A percentile compares a stretch with the other conserved stretches of the same genome.
phyloP scores from a whole-genome alignment of 768 basidiomycete genomes.

The Boletus pseudopeckii region DNA sequence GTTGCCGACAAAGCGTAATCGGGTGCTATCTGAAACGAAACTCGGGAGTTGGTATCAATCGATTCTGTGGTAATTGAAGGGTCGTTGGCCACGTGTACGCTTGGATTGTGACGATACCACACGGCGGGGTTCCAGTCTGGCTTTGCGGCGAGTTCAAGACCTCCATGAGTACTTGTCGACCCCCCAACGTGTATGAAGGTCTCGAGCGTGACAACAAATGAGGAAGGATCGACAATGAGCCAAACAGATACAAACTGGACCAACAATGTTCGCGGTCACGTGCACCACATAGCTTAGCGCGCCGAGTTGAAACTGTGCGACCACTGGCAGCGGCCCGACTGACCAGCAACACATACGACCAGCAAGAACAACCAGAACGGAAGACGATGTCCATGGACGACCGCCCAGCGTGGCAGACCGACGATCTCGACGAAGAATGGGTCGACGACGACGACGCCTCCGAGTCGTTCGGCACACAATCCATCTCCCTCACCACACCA shows the following conservation, averaged over 20 bases:
- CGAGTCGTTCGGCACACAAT: slow-evolving; percentile 40
- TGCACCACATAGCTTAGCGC: slow-evolving; percentile 10
- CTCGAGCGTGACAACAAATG: neutral
- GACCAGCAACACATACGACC: neutral
- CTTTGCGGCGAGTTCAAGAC: neutral
- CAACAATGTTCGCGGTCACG: slow-evolving; percentile 29
- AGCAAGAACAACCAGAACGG: neutral
- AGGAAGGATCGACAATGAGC: slow-evolving; percentile 13
- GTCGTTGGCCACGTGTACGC: neutral
- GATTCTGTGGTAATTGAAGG: neutral
- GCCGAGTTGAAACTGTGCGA: slow-evolving; percentile 8
- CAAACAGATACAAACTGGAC: slow-evolving; percentile 22
- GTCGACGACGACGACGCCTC: slow-evolving; percentile 50
- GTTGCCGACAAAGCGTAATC: neutral
- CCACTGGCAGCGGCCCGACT: neutral
- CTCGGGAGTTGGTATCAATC: neutral
- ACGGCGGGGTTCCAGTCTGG: neutral
- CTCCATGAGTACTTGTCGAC: neutral
- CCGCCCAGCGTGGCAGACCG: slow-evolving; percentile 80
- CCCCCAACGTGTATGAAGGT: too few species aligned
- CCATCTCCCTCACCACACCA: slow-evolving; percentile 57
- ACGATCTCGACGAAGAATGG: slow-evolving; percentile 92
- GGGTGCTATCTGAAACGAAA: slow-evolving; percentile 14
- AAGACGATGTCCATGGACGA: slow-evolving; percentile 7
- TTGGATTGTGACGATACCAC: too few species aligned